These are phyloP conservation scores for Aureobasidium subglaciale DNA, from an alignment of 2,329 filamentous ascomycete species.

Conservation along the genomic window DNA sequence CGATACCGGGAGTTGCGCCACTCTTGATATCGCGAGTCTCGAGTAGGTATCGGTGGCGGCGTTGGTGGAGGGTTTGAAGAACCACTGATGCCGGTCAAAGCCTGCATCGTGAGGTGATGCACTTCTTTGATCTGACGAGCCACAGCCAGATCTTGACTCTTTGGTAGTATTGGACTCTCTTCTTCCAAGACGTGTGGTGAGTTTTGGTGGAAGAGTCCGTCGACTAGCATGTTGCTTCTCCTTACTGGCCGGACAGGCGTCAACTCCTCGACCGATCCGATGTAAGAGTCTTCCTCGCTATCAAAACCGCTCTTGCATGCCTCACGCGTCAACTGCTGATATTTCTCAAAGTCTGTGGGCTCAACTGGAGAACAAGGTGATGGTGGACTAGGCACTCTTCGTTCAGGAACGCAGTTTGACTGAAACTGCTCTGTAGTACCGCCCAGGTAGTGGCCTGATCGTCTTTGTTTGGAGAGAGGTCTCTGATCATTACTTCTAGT, in stretches of 20 bases:
- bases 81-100: conserved; percentile 22
- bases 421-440: conserved; percentile 11
- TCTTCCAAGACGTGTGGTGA: conserved; percentile 11
- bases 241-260: conserved; percentile 7
- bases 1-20: conserved; percentile 12
- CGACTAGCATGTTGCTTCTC: not conserved
- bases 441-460: conserved; percentile 15
- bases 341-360: conserved; percentile 12
- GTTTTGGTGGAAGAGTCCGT: conserved; percentile 1
- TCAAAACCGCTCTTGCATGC: conserved; percentile 7
- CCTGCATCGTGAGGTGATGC: conserved; percentile 27
- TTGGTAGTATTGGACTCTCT: conserved; percentile 15
- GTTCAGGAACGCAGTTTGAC: conserved; percentile 13
- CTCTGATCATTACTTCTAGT: not conserved
- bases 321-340: conserved; percentile 6
- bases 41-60: conserved; percentile 4
- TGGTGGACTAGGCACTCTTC: not conserved
- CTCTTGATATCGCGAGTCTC: conserved; percentile 5
- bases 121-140: conserved; percentile 26
- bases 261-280: conserved; percentile 15
- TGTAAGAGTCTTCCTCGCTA: conserved; percentile 11
- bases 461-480: conserved; percentile 9
- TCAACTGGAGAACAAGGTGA: conserved; percentile 5
- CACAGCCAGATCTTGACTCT: conserved; percentile 14
- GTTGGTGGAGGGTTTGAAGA: not conserved